A percentile compares a stretch with the other conserved stretches of the same genome.
These are phyloP conservation scores for Adansonia digitata DNA, from an alignment of 345 rosid genomes.

Conservation along the genomic window DNA sequence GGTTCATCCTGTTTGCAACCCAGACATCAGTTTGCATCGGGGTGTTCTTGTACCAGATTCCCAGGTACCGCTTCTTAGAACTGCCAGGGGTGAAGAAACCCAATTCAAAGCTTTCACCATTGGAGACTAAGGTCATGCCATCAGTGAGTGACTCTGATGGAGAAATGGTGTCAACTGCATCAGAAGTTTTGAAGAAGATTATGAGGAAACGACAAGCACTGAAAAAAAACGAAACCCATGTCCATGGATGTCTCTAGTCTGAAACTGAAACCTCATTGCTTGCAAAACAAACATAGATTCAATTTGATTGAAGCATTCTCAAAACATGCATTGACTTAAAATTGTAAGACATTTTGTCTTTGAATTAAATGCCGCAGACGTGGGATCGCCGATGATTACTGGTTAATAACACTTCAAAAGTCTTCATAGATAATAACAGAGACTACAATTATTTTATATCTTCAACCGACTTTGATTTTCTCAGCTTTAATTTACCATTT, in stretches of 20 bases:
- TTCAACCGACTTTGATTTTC: background rate
- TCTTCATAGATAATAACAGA: background rate
- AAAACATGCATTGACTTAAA: background rate
- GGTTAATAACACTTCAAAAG: background rate
- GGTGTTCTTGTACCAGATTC: conserved; percentile 22
- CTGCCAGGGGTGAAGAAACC: conserved; percentile 27
- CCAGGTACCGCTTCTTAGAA: conserved; percentile 18
- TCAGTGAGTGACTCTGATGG: conserved; percentile 10
- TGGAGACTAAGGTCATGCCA: conserved; percentile 22
- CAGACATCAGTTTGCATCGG: conserved; percentile 7
- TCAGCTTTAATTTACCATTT: too few relatives aligned
- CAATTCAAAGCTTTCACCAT: conserved; percentile 19
- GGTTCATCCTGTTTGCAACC: conserved; percentile 20
- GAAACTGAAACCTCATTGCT: background rate
- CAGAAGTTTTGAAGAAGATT: background rate
- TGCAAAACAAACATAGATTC: background rate
- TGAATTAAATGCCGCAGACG: too few relatives aligned
- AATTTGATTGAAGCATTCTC: background rate
- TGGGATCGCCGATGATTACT: too few relatives aligned
- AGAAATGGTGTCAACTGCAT: conserved; percentile 2
- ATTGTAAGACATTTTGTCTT: background rate
- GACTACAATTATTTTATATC: background rate
- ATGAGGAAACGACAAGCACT: background rate
- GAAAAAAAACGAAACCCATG: background rate
- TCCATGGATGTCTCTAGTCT: background rate